phyloP scores from a whole-genome alignment of 345 rosid genomes.

The Rhodamnia argentea region DNA sequence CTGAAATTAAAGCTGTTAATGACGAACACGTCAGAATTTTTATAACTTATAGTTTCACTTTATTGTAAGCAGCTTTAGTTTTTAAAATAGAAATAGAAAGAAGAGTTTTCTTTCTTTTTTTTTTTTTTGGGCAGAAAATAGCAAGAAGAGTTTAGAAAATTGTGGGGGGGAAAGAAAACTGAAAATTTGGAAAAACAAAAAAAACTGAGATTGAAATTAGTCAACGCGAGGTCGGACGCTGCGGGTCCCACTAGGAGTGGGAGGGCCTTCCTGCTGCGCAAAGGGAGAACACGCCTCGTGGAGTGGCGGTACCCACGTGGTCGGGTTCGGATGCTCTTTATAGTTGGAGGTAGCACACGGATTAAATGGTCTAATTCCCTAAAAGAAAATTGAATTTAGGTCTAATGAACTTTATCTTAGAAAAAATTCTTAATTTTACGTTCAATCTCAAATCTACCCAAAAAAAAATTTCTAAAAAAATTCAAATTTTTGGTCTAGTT shows the following conservation, averaged over 20 bases:
- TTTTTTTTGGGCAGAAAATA: too few species aligned
- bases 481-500: too few species aligned
- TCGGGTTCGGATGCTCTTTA: neutral
- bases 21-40: neutral
- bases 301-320: constrained; percentile 8
- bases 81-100: neutral
- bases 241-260: neutral
- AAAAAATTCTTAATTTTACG: too few species aligned
- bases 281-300: constrained; percentile 6
- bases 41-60: neutral
- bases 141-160: too few species aligned
- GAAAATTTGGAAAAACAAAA: neutral
- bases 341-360: neutral
- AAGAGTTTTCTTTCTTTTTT: neutral
- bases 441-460: too few species aligned
- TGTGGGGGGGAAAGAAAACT: neutral
- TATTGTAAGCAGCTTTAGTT: neutral
- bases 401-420: too few species aligned
- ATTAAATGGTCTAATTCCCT: neutral
- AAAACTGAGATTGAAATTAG: neutral
- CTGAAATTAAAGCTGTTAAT: neutral
- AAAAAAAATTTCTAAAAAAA: too few species aligned
- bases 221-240: neutral
- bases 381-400: too few species aligned
- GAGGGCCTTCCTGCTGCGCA: constrained; percentile 1